Evolutionary conservation across 495 filamentous ascomycete genomes (phyloP), one percentile per base, ranked within the genome.

Genomic region (Aspergillus sclerotioniger): DNA sequence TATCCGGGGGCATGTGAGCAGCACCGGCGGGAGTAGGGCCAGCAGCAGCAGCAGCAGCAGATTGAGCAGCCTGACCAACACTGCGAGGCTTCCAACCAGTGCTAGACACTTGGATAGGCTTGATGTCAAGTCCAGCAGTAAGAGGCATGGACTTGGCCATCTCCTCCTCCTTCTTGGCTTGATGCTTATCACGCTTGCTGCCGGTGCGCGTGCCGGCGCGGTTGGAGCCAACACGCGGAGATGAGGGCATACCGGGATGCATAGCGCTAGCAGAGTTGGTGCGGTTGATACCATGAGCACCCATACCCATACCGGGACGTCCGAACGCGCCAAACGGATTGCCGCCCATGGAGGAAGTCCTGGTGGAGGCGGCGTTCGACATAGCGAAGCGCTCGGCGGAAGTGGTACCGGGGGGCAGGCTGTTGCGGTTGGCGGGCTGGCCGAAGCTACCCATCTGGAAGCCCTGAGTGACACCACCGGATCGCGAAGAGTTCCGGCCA

Each of bases 61-160:
- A n/a, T n/a, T n/a, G n/a, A n/a, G n/a, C n/a, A 63, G 74, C 67
- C 53, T 72, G 70, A 33, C 73, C 80, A 54, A 94, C 58, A 60
- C 89, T 92, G 37, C 77, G 83, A n/a, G 94, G 89, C 74, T 96
- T 97, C 94, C 94, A 99, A 19, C 94, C 92, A 33, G 76, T 82
- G 8, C 80, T 60, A 1, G 90, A 86, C 10, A 85, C 70, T 39
- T 81, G 75, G 16, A 98, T 87, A 56, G 90, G 87, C 73, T 93
- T 89, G 57, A 99, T 69, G 6, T 96, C 87, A 74, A 81, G 77
- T 62, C 87, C 85, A 43, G 82, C 84, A 54, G 92, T 96, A 31
- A 96, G 85, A 57, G 95, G 93, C 90, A 98, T 96, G 37, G 82
- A 81, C 76, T 90, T 89, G 62, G 87, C 85, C 57, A 78, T 74